Base-by-base conservation (phyloP, 306 rosid genomes). In the Sophora flavescens region DNA sequence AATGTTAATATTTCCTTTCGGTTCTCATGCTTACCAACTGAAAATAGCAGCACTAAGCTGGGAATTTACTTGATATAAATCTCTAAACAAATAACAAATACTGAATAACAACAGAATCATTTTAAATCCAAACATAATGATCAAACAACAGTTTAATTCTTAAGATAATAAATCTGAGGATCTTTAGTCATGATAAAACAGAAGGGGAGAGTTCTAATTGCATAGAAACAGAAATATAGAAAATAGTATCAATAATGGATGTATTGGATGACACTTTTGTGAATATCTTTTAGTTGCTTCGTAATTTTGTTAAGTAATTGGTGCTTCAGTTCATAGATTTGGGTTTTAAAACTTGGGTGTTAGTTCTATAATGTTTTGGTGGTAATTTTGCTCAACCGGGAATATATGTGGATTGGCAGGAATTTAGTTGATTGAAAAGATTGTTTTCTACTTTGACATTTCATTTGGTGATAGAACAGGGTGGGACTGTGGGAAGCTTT, bases 341-440 rank as follows among this genome's bases (percentile, higher is more conserved):
- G 14, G 71, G 61, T 75, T 50, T 33, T 33, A n/a, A 33, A 73
- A n/a, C 30, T 73, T 42, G 17, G 16, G 54, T 44, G 13, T 73
- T 26, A 17, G 8, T 73, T 57, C 38, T 13, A 26, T 41, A 17
- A 44, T 66, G 71, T 22, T 66, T 44, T 12, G 50, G 44, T 66
- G 71, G 56, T 26, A 30, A 61, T 44, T 48, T 44, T 44, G 45
- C 18, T 59, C 12, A 9, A 30, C 28, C 9, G 41, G 47, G 68
- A 73, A 73, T 57, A 32, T 16, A 44, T 30, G 18, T 45, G 12
- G 59, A 44, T 59, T 42, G 68, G 56, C 7, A 5, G 17, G 68
- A 15, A 45, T 60, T 28, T 73, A 35, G 69, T 73, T 73, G 47
- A 39, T 44, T 73, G 15, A 58, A 59, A 59, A 48, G 8, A 59